Evolutionary conservation across 768 basidiomycete genomes (phyloP), one percentile per base, ranked within the genome.

Genomic region (Boletus rubropictus): DNA sequence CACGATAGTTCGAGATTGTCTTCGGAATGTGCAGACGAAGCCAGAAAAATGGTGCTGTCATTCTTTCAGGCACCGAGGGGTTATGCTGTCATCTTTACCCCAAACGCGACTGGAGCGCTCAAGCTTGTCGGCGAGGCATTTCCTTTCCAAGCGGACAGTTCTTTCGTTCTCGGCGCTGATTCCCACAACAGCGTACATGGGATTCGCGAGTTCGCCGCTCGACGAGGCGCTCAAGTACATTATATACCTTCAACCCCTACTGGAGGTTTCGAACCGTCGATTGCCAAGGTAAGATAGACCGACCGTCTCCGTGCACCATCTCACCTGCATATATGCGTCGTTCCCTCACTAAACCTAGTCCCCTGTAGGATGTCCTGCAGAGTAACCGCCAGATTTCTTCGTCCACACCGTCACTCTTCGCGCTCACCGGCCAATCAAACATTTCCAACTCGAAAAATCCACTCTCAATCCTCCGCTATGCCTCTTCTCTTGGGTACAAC

Each of bases 141-240:
- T 55, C 86, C 84, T 0, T 91, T 89, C 58, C 63, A 60, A 4
- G 68, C 68, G 32, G 75, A 72, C n/a, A 77, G 81, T 42, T 66
- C 64, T 38, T 82, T 81, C 57, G 75, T 91, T 41, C 79, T 91
- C 46, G 78, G 84, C 17, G 73, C 76, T 14, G 89, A 92, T 65
- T 84, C 86, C 7, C 89, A 92, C 62, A 90, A 89, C 58, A 89
- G 86, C 51, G 81, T 90, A 17, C 84, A 90, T 55, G 88, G 88
- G 8, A 84, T 90, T 49, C 76, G 89, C 35, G 75, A 85, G 65
- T 91, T 79, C 57, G 86, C 87, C 0, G 59, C 61, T 11, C 64
- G 68, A 48, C 72, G 73, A 35, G 80, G 82, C 11, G 79, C 82
- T 5, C 61, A 69, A 27, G 76, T 83, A 15, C 69, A 70, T 35